A percentile compares a stretch with the other conserved stretches of the same genome.
These are phyloP conservation scores for Collybiopsis confluens DNA, from an alignment of 768 basidiomycete species.

Conservation along the genomic window DNA sequence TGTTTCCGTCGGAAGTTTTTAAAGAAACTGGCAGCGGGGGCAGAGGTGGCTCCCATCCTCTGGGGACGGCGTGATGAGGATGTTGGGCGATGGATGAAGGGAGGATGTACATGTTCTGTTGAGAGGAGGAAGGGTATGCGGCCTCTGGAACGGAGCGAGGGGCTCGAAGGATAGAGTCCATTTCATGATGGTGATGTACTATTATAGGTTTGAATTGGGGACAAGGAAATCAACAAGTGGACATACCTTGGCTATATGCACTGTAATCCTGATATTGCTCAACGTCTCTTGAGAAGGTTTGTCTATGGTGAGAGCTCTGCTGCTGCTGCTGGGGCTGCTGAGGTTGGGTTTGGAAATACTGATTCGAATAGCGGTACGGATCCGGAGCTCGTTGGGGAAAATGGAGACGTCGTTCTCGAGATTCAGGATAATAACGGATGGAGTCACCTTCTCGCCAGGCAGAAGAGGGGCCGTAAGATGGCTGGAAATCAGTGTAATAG, in stretches of 20 bases:
- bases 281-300: not conserved
- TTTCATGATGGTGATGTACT: not conserved
- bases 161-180: not conserved
- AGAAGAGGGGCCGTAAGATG: constrained; percentile 19
- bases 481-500: not conserved
- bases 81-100: not conserved
- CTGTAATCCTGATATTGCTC: not conserved
- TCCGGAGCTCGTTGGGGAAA: not conserved
- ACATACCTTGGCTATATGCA: constrained; percentile 6
- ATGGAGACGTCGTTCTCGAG: not conserved
- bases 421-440: constrained; percentile 19
- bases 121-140: not conserved
- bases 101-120: constrained; percentile 1
- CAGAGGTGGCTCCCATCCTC: not conserved
- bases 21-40: too few species aligned
- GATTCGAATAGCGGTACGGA: constrained; percentile 1
- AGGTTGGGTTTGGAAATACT: not conserved
- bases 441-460: constrained; percentile 43
- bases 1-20: not conserved
- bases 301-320: not conserved
- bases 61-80: not conserved
- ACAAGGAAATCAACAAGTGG: not conserved
- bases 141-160: not conserved
- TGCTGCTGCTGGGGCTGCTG: not conserved
- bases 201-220: not conserved